Conservation (phyloP, 805 yeast species). For the Suhomyces xylopsoci region DNA sequence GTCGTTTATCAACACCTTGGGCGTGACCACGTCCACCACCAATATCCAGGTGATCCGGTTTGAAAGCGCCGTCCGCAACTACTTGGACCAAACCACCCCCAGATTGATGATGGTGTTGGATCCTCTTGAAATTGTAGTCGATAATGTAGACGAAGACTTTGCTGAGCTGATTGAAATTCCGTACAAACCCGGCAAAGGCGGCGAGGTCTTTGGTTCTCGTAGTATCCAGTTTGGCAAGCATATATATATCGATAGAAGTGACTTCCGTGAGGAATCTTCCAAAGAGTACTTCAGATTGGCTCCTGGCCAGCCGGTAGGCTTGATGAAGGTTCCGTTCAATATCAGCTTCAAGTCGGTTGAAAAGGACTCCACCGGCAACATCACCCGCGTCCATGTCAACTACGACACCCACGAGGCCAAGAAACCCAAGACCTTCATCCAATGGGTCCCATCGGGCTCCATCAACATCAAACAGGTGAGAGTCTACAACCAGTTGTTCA, state of each 20-base stretch:
- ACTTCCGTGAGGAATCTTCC: constrained; percentile 60
- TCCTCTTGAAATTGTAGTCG: constrained; percentile 81
- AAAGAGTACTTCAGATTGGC: constrained; percentile 89
- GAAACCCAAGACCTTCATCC: constrained; percentile 94
- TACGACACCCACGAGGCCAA: constrained; percentile 61
- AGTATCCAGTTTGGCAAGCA: constrained; percentile 71
- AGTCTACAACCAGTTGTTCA: constrained; percentile 82
- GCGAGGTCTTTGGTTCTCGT: constrained; percentile 59
- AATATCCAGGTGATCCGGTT: constrained; percentile 88
- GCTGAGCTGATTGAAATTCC: constrained; percentile 74
- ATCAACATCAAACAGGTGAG: constrained; percentile 70
- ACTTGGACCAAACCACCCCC: constrained; percentile 87
- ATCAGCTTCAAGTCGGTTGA: constrained; percentile 69
- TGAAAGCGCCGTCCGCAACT: constrained; percentile 84
- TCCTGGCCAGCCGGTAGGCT: constrained; percentile 92
- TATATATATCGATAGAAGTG: constrained; percentile 83
- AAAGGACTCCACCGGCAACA: constrained; percentile 59
- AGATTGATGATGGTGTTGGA: constrained; percentile 89
- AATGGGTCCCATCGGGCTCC: constrained; percentile 83
- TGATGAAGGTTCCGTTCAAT: constrained; percentile 85
- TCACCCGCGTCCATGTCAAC: constrained; percentile 69
- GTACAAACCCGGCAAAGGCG: constrained; percentile 74
- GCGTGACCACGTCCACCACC: constrained; percentile 92
- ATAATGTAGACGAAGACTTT: constrained; percentile 73
- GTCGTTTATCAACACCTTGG: constrained; percentile 88